Conservation (phyloP, 306 rosid genomes). For the Castanopsis chinensis region DNA sequence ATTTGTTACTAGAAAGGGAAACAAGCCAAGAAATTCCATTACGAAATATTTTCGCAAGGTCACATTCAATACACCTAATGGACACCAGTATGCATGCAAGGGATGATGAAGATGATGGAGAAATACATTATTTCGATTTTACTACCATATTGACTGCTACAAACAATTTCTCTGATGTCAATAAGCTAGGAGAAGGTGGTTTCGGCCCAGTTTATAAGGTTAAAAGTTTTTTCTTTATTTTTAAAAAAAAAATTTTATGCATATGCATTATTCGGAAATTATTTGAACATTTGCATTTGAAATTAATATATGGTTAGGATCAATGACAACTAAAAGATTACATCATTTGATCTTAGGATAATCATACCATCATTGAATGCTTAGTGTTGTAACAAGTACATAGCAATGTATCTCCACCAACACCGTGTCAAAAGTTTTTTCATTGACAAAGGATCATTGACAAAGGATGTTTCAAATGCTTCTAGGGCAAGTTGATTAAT, state of each 20-base stretch:
- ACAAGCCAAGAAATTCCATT: background rate
- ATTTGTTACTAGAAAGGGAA: background rate
- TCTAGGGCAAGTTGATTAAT: constrained; percentile 26
- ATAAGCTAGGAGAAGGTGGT: constrained; percentile 30
- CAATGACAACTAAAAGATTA: too few relatives aligned
- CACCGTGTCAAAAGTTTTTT: background rate
- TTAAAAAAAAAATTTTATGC: too few relatives aligned
- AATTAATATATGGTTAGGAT: too few relatives aligned
- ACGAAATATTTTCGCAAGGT: background rate
- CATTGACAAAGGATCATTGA: background rate
- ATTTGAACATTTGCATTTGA: too few relatives aligned
- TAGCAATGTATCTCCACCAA: background rate
- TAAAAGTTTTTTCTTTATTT: background rate
- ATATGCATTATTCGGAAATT: background rate
- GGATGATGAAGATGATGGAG: constrained; percentile 6
- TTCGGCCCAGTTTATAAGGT: constrained; percentile 36
- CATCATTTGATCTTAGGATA: too few relatives aligned
- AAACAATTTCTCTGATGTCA: constrained; percentile 22
- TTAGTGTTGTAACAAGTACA: too few relatives aligned
- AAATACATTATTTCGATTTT: constrained; percentile 8
- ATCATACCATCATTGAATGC: too few relatives aligned
- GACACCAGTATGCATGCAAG: background rate
- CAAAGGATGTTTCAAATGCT: background rate
- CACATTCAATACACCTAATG: background rate
- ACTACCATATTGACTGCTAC: constrained; percentile 12